Evolutionary conservation across 148 eudicot genomes (phyloP).

Genomic region (Diospyros kaki): DNA sequence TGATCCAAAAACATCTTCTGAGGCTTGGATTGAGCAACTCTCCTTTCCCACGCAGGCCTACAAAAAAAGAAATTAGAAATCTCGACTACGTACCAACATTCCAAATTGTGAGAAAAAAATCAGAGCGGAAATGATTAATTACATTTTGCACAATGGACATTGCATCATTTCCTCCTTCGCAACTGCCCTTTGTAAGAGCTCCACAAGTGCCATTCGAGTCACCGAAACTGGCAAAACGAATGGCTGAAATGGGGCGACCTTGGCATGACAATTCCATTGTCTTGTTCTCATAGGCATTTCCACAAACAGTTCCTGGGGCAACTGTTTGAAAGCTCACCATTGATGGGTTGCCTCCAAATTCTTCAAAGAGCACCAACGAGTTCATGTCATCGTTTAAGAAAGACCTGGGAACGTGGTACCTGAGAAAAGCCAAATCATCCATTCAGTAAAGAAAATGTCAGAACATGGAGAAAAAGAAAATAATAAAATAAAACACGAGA

Average conservation of each 20-base stretch:
- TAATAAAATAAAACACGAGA: too few relatives aligned
- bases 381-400: conserved; percentile 35
- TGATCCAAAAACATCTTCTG: conserved; percentile 34
- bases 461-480: too few relatives aligned
- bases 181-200: conserved; percentile 32
- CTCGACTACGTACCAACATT: neutral
- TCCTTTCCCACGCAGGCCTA: conserved; percentile 47
- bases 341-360: conserved; percentile 63
- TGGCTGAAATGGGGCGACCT: conserved; percentile 33
- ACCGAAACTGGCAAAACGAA: conserved; percentile 51
- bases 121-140: neutral
- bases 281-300: conserved; percentile 39
- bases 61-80: neutral
- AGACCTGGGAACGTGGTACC: conserved; percentile 73
- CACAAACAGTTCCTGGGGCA: conserved; percentile 34
- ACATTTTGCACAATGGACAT: conserved; percentile 28
- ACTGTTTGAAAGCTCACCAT: conserved; percentile 52
- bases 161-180: conserved; percentile 29
- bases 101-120: too few relatives aligned
- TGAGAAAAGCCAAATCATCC: neutral
- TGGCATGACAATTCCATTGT: conserved; percentile 40
- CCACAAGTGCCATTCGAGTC: conserved; percentile 49
- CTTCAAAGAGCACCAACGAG: conserved; percentile 60
- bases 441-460: too few relatives aligned
- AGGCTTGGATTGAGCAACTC: conserved; percentile 30